Conservation (phyloP, 306 rosid genomes). For the Cyamopsis tetragonoloba region DNA sequence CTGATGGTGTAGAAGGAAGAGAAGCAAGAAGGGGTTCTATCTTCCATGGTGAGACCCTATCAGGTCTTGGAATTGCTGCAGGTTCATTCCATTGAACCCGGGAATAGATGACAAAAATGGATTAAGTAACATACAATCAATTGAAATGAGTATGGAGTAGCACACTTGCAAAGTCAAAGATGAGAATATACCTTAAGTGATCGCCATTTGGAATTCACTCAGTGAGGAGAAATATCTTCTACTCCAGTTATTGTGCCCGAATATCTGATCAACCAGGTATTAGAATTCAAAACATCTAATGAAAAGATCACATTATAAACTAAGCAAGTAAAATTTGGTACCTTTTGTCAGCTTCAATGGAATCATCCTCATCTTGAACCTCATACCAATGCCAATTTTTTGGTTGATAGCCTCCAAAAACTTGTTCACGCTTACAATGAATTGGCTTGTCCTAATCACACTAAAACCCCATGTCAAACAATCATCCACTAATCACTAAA, state of each 20-base stretch:
- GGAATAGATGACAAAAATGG: conserved; percentile 14
- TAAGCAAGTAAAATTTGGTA: conserved; percentile 25
- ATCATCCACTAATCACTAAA: conserved; percentile 1
- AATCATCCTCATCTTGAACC: conserved; percentile 87
- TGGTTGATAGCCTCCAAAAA: conserved; percentile 57
- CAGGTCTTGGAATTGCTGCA: conserved; percentile 71
- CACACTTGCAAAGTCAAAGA: neutral
- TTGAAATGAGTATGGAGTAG: neutral
- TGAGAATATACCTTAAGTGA: conserved; percentile 69
- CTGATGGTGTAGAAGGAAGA: conserved; percentile 29
- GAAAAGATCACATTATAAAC: conserved; percentile 12
- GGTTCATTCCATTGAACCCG: conserved; percentile 99
- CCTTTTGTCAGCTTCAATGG: conserved; percentile 85
- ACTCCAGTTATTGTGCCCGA: conserved; percentile 85
- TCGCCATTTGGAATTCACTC: conserved; percentile 80
- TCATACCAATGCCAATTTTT: conserved; percentile 66
- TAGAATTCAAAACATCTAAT: conserved; percentile 24
- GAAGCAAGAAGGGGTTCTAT: conserved; percentile 71
- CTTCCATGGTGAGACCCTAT: conserved; percentile 92
- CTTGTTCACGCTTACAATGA: conserved; percentile 68
- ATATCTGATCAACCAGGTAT: conserved; percentile 51
- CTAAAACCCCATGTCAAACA: conserved; percentile 20
- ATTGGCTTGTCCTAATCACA: conserved; percentile 67
- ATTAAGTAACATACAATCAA: conserved; percentile 3
- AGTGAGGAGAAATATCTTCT: conserved; percentile 72